Base-by-base conservation (phyloP, 2,329 filamentous ascomycete species). In the Colletotrichum sansevieriae region DNA sequence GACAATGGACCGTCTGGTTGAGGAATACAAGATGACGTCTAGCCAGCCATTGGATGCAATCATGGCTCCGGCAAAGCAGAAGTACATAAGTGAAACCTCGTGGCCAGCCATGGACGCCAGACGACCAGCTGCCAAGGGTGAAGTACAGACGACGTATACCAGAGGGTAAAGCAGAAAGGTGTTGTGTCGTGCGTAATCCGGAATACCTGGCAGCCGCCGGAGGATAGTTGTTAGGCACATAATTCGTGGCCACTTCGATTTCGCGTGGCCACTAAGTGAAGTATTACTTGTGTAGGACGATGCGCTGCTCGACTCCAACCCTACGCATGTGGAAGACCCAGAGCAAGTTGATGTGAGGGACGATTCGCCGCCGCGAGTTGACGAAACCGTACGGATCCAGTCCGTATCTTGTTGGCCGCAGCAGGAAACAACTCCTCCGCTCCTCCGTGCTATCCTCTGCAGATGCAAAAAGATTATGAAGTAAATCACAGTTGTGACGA, bases 131-230 rank as follows among this genome's bases (percentile, higher is more conserved):
- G 90, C 89, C 0, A 93, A 81, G 0, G 91, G 91, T 0, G 90
- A 82, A 0, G 90, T 92, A 74, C 90, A 91, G n/a, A 91, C 73
- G 7, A 91, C 83, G 75, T 92, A 92, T 71, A 92, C 89, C 71
- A 90, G 74, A 0, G 91, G 91, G 69, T 93, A 93, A 8, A 91
- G 82, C 35, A 91, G 87, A 70, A 92, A 88, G 9, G 87, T 83
- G 5, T 83, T 83, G 68, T 86, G 83, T 68, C 79, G 80, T 2
- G 77, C 74, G 1, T 75, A 78, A 12, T 65, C 59, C 1, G 67
- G 67, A 25, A 70, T 47, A 2, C 46, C 43, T 4, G 67, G 67
- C 6, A 70, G n/a, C 6, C 44, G 57, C 39, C 58, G 43, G 0
- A 67, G 51, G 8, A 63, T 58, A 7, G 43, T 67, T 5, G 67